Evolutionary conservation across 2,329 filamentous ascomycete genomes (phyloP).

Genomic region (Botrytis fabae): DNA sequence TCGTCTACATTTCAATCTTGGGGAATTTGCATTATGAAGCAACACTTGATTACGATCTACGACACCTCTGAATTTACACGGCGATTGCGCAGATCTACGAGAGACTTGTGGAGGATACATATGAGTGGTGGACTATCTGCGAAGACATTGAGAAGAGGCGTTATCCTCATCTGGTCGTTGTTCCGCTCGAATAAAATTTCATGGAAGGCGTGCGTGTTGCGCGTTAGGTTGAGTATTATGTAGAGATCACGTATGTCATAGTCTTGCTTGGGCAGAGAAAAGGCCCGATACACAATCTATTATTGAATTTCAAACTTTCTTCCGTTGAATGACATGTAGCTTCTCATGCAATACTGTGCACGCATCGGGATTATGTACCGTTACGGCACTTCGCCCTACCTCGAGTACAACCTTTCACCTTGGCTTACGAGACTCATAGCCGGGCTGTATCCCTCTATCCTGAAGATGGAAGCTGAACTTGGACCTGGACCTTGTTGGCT

Average conservation of each 20-base stretch:
- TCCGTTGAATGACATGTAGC: background rate
- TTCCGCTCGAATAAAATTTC: background rate
- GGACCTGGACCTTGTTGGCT: background rate
- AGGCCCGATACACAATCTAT: slow-evolving; percentile 1
- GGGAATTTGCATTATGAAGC: slow-evolving; percentile 3
- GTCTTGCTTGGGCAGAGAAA: background rate
- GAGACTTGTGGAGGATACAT: too few relatives aligned
- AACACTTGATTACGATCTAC: background rate
- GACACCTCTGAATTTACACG: background rate
- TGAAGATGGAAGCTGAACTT: background rate
- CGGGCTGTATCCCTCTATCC: background rate
- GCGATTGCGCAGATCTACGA: background rate
- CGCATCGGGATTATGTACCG: background rate
- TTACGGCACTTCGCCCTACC: background rate
- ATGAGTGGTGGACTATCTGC: background rate
- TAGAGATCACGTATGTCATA: background rate
- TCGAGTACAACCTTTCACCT: background rate
- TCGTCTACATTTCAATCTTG: slow-evolving; percentile 37
- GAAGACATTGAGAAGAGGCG: background rate
- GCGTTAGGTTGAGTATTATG: background rate
- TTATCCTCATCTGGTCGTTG: background rate
- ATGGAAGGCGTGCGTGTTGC: background rate
- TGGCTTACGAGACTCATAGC: background rate
- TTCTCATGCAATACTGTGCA: background rate
- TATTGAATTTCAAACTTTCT: background rate